Percentiles rank a stretch among this genome's conserved stretches.
phyloP scores from a whole-genome alignment of 345 rosid genomes.

The sweet orange (Citrus sinensis) region DVS_A1.0 CM039164.1:16037001-16037500 shows the following conservation, averaged over 20 bases:
- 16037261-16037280: not conserved
- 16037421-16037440: no score
- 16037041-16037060: not conserved
- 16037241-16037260: not conserved
- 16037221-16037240: not conserved
- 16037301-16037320: slow-evolving; percentile 59
- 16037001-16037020: slow-evolving; percentile 42
- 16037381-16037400: not conserved
- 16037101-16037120: slow-evolving; percentile 89
- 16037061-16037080: not conserved
- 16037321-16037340: slow-evolving; percentile 76
- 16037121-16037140: slow-evolving; percentile 65
- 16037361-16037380: not conserved
- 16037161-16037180: slow-evolving; percentile 73
- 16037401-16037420: not conserved
- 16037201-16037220: slow-evolving; percentile 70
- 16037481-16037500: not conserved
- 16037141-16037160: slow-evolving; percentile 65
- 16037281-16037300: slow-evolving; percentile 31
- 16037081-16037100: slow-evolving; percentile 19
- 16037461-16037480: not conserved
- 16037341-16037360: slow-evolving; percentile 43
- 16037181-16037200: slow-evolving; percentile 73
- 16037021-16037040: not conserved
- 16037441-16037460: not conserved